Evolutionary conservation across 2,329 filamentous ascomycete species (phyloP).

Genomic region (Colletotrichum karsti): DNA sequence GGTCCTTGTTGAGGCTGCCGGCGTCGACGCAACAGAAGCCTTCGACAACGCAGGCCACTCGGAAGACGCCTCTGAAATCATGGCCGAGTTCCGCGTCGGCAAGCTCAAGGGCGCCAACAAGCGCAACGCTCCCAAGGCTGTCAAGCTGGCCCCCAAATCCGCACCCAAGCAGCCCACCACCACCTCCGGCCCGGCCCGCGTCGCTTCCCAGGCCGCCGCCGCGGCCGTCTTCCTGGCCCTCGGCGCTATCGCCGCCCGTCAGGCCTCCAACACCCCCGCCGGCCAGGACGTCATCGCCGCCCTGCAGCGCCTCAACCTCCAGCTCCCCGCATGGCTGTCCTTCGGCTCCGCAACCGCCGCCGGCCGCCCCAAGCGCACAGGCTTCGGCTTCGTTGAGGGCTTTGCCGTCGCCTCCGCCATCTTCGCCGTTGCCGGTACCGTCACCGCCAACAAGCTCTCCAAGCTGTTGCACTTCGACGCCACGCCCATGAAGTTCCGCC

Average conservation of each 20-base stretch:
- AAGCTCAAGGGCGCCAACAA: conserved; percentile 41
- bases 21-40: conserved; percentile 79
- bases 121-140: conserved; percentile 32
- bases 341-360: neutral
- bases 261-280: conserved; percentile 25
- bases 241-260: conserved; percentile 32
- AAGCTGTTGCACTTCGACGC: conserved; percentile 41
- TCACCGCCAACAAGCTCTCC: conserved; percentile 39
- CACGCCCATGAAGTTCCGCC: conserved; percentile 42
- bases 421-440: conserved; percentile 40
- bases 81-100: conserved; percentile 47
- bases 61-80: conserved; percentile 60
- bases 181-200: conserved; percentile 14
- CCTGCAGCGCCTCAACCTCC: conserved; percentile 26
- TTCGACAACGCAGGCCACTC: conserved; percentile 89
- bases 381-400: conserved; percentile 44
- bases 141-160: conserved; percentile 32
- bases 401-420: conserved; percentile 44
- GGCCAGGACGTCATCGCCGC: conserved; percentile 26
- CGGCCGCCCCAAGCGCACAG: conserved; percentile 24
- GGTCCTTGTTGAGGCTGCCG: conserved; percentile 79
- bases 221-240: conserved; percentile 32
- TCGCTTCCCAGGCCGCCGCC: conserved; percentile 25
- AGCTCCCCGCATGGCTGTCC: conserved; percentile 17
- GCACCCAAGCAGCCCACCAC: neutral